Base-by-base conservation (phyloP, 2,329 filamentous ascomycete species). In the Aureobasidium zeae region DNA sequence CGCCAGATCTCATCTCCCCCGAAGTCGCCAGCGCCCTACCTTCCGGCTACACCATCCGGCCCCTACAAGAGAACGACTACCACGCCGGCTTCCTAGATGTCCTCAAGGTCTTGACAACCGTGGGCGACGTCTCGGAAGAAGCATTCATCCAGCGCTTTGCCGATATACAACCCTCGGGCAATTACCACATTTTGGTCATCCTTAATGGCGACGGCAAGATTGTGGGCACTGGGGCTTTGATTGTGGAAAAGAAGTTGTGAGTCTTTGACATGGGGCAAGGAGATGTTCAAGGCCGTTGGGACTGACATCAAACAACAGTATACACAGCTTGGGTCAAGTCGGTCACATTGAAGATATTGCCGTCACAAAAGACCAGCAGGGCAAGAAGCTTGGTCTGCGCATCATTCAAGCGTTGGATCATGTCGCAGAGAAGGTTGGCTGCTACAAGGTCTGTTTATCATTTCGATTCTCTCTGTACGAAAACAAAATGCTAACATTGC, bases 311-410 rank as follows among this genome's bases (percentile, higher is more conserved):
- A n/a, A 38, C 21, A 17, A 22, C 46, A 65, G 61, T 62, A 88
- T 91, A 55, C 85, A 89, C 63, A 77, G 76, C 54, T 74, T 91
- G 32, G 85, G 85, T 38, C 69, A 81, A 16, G 89, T 95, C 19
- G 91, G 89, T 10, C 91, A 96, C 66, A 95, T 96, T 64, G 91
- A 96, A 65, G 91, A 98, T 62, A 95, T 98, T 61, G 88, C 89
- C 13, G 88, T 98, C 26, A 80, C 85, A 52, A 87, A 88, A 67
- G 85, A 93, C 56, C 87, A 96, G 68, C 91, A 96, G 66, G 91
- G 91, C 54, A 95, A 96, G 77, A 95, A 94, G 69, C 73, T 96
- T 31, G 91, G 91, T 4, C 69, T 95, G 58, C 77, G 86, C 53
- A 82, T 96, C 53, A 96, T 96, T 57, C 86, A 96, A 68, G 87